phyloP scores from a whole-genome alignment of 1,284 basidiomycete genomes.

The Microbotryum silenes-acaulis region DNA sequence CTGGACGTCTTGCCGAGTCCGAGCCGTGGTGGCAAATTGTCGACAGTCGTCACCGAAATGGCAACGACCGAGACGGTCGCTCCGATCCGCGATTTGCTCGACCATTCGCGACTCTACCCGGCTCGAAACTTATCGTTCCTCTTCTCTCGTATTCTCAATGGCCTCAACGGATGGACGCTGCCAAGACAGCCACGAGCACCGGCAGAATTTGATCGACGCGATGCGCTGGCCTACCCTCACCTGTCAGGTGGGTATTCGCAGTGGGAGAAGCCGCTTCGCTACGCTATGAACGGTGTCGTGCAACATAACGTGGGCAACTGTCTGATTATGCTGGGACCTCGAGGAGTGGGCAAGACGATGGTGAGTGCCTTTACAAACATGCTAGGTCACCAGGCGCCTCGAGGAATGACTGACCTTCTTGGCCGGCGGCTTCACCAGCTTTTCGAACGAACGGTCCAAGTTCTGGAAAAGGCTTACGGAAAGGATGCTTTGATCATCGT shows the following conservation, averaged over 20 bases:
- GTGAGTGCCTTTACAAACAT: slow-evolving; percentile 4
- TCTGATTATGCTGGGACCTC: slow-evolving; percentile 31
- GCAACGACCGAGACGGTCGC: not conserved
- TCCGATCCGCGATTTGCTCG: not conserved
- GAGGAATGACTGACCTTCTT: not conserved
- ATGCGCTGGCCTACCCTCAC: slow-evolving; percentile 11
- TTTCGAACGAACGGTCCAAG: slow-evolving; percentile 28
- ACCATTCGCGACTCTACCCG: not conserved
- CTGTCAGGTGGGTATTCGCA: slow-evolving; percentile 18
- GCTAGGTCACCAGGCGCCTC: too few species aligned
- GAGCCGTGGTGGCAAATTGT: not conserved
- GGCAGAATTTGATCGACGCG: not conserved
- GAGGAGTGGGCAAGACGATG: slow-evolving; percentile 35
- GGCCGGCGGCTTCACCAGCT: slow-evolving; percentile 3
- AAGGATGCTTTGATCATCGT: slow-evolving; percentile 56
- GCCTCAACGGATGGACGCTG: slow-evolving; percentile 9
- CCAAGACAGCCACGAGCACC: not conserved
- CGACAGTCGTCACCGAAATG: not conserved
- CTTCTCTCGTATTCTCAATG: slow-evolving; percentile 3
- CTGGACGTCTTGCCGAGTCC: not conserved
- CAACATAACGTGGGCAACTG: slow-evolving; percentile 35
- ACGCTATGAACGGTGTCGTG: slow-evolving; percentile 31
- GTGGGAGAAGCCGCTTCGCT: slow-evolving; percentile 29
- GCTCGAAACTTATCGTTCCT: not conserved
- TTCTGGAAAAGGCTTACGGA: slow-evolving; percentile 23